Evolutionary conservation across 2,329 filamentous ascomycete species (phyloP).

Genomic region (Penicillium sumatraense): DNA sequence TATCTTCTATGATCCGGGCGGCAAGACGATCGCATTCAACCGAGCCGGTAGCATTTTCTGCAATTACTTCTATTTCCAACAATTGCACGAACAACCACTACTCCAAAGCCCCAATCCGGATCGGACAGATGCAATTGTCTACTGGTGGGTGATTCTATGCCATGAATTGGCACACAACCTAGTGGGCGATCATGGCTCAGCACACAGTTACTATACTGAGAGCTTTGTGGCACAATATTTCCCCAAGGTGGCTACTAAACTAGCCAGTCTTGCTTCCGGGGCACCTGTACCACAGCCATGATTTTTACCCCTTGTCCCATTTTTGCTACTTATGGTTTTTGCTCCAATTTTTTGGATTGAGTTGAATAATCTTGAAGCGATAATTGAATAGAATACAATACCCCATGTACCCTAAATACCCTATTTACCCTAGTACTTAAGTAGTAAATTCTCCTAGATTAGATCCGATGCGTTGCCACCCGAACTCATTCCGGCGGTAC

Average conservation of each 20-base stretch:
- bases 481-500: slow-evolving; percentile 28
- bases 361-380: not conserved
- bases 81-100: slow-evolving; percentile 69
- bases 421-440: not conserved
- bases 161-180: slow-evolving; percentile 97
- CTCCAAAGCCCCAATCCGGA: slow-evolving; percentile 44
- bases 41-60: slow-evolving; percentile 85
- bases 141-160: slow-evolving; percentile 95
- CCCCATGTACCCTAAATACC: too few relatives aligned
- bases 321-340: too few relatives aligned
- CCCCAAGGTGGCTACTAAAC: slow-evolving; percentile 66
- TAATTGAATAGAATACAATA: too few relatives aligned
- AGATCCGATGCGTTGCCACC: slow-evolving; percentile 17
- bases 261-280: slow-evolving; percentile 33
- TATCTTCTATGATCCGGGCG: slow-evolving; percentile 81
- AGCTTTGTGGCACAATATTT: slow-evolving; percentile 81
- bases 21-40: slow-evolving; percentile 92
- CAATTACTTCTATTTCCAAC: slow-evolving; percentile 84
- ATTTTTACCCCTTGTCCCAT: too few relatives aligned
- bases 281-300: not conserved
- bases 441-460: not conserved
- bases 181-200: slow-evolving; percentile 74
- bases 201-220: slow-evolving; percentile 84
- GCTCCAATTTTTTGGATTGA: not conserved
- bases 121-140: slow-evolving; percentile 72